phyloP scores from a whole-genome alignment of 73 alveolate genomes.

The Chromera velia region DNA sequence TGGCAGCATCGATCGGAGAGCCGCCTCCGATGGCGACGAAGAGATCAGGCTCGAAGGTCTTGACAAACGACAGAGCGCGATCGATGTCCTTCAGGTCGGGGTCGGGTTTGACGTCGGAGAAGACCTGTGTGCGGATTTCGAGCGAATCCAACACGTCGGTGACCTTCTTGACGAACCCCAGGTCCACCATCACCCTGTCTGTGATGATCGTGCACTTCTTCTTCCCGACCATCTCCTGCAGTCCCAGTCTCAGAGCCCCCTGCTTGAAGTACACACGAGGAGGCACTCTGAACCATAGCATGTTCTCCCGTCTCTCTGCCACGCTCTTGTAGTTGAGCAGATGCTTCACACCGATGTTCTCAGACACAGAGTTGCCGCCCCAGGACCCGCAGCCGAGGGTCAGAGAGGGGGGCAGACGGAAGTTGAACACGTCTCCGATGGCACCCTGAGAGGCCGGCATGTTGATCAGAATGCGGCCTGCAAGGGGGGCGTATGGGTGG shows the following conservation, averaged over 20 bases:
- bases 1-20: not conserved
- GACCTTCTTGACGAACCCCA: too few relatives aligned
- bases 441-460: not conserved
- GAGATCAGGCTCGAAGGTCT: not conserved
- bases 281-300: not conserved
- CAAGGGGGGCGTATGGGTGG: too few relatives aligned
- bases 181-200: not conserved
- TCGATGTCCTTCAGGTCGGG: not conserved
- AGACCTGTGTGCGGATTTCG: too few relatives aligned
- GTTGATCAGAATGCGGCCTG: not conserved
- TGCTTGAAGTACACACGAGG: not conserved
- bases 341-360: not conserved
- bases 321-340: not conserved
- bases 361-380: not conserved
- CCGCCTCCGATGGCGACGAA: not conserved
- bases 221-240: too few relatives aligned
- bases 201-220: too few relatives aligned
- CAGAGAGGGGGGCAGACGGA: not conserved
- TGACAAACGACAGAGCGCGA: not conserved
- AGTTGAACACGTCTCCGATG: not conserved
- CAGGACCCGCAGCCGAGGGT: not conserved
- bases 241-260: too few relatives aligned
- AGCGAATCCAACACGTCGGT: not conserved
- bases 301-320: not conserved
- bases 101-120: not conserved